Base-by-base conservation (phyloP, 768 basidiomycete genomes). In the Leucosporidium creatinivorum region DNA sequence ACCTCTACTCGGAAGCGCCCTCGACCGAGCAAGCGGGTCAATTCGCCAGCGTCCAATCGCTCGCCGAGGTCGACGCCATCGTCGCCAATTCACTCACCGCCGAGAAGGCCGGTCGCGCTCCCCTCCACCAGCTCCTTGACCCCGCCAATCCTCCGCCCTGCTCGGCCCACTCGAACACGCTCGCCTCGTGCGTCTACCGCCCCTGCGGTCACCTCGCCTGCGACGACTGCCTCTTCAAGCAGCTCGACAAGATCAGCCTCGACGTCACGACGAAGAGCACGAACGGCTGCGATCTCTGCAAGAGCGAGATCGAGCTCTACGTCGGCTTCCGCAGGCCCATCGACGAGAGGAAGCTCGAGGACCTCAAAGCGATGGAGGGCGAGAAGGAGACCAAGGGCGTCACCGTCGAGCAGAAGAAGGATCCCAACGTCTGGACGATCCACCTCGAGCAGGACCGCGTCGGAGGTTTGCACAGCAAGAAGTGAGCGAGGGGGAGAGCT, bases 21-120 rank as follows among this genome's bases (percentile, higher is more conserved):
- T 21, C 58, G n/a, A 58, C 58, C 39, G 47, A 44, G 23, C 39
- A 58, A 8, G 39, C 58, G 9, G 58, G 58, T 1, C 58, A 58
- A 9, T 58, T 58, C 57, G 36, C 36, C 36, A 58, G 44, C 57
- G 57, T 44, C 39, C 57, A 58, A 4, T 47, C 39, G 13, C n/a
- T 59, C 25, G n/a, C 58, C 26, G 26, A 59, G 19, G 44, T 59
- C 58, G 58, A 59, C 44, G n/a, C n/a, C 58, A 47, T 48, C 44
- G n/a, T 59, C 58, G 3, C 58, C 57, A 13, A 15, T 9, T 57
- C 57, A 23, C 36, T 58, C 36, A 18, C 30, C 10, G 15, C 39
- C 10, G 10, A 36, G n/a, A 58, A 58, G 19, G n/a, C 36, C n/a
- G 50, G 50, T 51, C 50, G 50, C 50, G 50, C 50, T 23, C 12